Base-by-base conservation (phyloP, 441 rosid species). In the Pelargonium citronellum region DNA sequence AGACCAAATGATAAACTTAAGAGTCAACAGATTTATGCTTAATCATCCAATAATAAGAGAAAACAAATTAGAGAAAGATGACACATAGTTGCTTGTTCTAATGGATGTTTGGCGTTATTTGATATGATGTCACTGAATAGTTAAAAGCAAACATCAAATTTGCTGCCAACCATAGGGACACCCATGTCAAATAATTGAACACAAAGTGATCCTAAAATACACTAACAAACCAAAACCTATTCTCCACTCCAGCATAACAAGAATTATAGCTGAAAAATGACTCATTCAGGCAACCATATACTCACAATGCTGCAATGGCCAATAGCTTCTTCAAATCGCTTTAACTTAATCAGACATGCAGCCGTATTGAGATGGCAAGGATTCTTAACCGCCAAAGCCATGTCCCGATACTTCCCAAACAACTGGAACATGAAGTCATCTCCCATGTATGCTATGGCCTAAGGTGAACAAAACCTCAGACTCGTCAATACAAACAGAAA, bases 381-480 rank as follows among this genome's bases (percentile, higher is more conserved):
- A 82, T 91, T 93, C 79, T 93, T 93, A 27, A 93, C 98, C 39
- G 98, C 97, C 78, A 91, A 81, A 61, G 98, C 97, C 95, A 91
- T 91, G 79, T 94, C 98, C 61, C 88, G 87, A 72, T 85, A 94
- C 85, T 94, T 94, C 73, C 97, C 99, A 77, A 90, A 90, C 72
- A 90, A 83, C 80, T 91, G 97, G 82, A 94, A 94, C 96, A 94
- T 94, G 75, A 94, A 91, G 79, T 94, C 97, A 49, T 91, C 97
- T 2, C 92, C 94, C 91, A 94, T 78, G 82, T 94, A 94, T 67
- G 96, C 96, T 78, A 89, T 83, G 47, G 98, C 97, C 98, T 91
- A 76, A 69, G 16, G 69, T 60, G 66, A 63, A 46, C 20, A 69
- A 67, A 27, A 43, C 69, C 74, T 73, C 61, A 51, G 73, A 79